Conservation (phyloP, 352 stramenopile species). For the Phytophthora macrochlamydospora region DNA sequence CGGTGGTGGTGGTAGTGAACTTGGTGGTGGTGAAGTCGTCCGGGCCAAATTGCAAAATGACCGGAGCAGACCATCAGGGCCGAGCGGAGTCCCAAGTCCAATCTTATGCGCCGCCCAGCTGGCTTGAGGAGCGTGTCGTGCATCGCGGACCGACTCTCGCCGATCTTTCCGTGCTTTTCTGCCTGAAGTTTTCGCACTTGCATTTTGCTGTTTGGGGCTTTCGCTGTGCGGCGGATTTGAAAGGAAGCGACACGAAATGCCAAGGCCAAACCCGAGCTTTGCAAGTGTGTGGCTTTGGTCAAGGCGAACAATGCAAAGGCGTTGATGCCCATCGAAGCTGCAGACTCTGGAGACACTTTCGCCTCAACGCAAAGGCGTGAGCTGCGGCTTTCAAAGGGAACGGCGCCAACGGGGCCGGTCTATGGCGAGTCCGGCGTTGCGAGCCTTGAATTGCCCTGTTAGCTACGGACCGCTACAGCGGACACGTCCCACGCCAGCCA, state of each 20-base stretch:
- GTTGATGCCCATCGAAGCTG: neutral
- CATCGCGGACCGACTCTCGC: conserved; percentile 1
- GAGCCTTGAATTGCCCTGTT: conserved; percentile 7
- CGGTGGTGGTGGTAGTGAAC: neutral
- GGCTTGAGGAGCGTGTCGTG: conserved; percentile 6
- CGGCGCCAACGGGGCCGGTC: conserved; percentile 3
- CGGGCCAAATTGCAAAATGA: conserved; percentile 25
- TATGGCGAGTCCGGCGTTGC: conserved; percentile 12
- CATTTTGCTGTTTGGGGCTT: conserved; percentile 4
- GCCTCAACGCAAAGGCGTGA: conserved; percentile 6
- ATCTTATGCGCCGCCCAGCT: conserved; percentile 19
- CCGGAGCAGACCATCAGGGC: neutral
- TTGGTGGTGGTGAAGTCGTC: neutral
- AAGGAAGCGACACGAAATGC: neutral
- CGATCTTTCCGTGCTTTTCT: neutral
- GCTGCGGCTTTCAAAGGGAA: conserved; percentile 1
- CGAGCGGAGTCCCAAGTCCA: neutral
- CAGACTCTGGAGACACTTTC: conserved; percentile 7
- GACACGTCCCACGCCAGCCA: conserved; percentile 10
- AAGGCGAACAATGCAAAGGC: too few relatives aligned
- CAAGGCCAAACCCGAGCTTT: neutral
- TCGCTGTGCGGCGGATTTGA: neutral
- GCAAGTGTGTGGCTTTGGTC: neutral
- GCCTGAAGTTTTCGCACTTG: too few relatives aligned
- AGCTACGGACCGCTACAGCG: conserved; percentile 19